These are phyloP conservation scores for Myxozyma melibiosi DNA, from an alignment of 805 yeast species.

Conservation along the genomic window DNA sequence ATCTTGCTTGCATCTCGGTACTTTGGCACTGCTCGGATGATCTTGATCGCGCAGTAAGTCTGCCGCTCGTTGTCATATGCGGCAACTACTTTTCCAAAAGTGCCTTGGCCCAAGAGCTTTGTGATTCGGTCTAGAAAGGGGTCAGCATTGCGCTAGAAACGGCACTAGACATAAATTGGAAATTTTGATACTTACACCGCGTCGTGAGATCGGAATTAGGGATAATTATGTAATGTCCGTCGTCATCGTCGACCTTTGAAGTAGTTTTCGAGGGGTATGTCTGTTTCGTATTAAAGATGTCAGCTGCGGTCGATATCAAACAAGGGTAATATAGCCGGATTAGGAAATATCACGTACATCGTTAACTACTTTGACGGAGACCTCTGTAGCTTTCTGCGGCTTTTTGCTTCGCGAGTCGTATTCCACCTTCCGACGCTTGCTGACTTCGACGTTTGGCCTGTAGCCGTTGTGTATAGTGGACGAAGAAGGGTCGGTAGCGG, in stretches of 20 bases:
- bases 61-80: slow-evolving; percentile 69
- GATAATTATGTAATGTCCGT: slow-evolving; percentile 44
- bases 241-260: slow-evolving; percentile 40
- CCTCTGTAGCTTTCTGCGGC: slow-evolving; percentile 38
- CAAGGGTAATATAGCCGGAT: neutral
- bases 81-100: slow-evolving; percentile 86
- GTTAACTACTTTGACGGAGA: slow-evolving; percentile 35
- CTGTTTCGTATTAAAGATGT: neutral
- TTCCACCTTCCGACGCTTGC: slow-evolving; percentile 23
- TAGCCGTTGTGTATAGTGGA: neutral
- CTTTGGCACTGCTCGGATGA: slow-evolving; percentile 88
- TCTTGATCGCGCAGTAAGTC: slow-evolving; percentile 81
- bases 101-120: slow-evolving; percentile 82
- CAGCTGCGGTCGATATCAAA: too few species aligned
- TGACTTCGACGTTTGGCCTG: neutral
- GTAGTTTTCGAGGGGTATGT: slow-evolving; percentile 5
- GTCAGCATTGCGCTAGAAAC: slow-evolving; percentile 39
- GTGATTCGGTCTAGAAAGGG: slow-evolving; percentile 70
- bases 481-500: neutral
- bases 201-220: slow-evolving; percentile 42
- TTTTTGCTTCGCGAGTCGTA: slow-evolving; percentile 26
- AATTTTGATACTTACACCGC: slow-evolving; percentile 15
- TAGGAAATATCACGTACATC: slow-evolving; percentile 28
- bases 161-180: neutral
- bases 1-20: slow-evolving; percentile 94